Evolutionary conservation across 192 early-diverging fungal genomes (phyloP).

Genomic region (Podila epigama): DNA sequence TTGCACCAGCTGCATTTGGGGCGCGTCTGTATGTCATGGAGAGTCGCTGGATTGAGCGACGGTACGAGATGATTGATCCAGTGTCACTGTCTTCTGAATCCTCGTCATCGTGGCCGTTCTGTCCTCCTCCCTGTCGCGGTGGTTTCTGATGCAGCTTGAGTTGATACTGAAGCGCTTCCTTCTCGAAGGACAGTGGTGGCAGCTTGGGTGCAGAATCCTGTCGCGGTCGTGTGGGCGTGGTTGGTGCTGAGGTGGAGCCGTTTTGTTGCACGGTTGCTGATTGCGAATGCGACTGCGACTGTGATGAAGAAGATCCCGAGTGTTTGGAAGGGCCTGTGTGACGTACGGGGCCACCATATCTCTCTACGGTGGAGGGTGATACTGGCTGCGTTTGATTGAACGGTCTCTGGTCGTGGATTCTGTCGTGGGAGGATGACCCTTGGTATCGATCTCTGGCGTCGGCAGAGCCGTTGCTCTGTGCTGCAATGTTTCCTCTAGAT

Average conservation of each 20-base stretch:
- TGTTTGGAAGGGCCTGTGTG: background rate
- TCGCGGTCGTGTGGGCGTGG: conserved; percentile 2
- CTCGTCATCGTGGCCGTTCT: conserved; percentile 6
- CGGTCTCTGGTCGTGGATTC: background rate
- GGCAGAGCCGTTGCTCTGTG: background rate
- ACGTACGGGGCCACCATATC: background rate
- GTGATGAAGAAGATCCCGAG: background rate
- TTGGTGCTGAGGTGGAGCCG: background rate
- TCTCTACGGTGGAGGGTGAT: background rate
- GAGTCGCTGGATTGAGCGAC: conserved; percentile 33
- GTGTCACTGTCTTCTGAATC: conserved; percentile 40
- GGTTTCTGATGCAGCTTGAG: conserved; percentile 34
- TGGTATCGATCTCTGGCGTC: background rate
- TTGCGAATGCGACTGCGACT: background rate
- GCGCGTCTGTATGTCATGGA: conserved; percentile 38
- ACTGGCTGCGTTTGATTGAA: background rate
- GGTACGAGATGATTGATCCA: conserved; percentile 27
- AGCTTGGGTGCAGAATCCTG: conserved; percentile 8
- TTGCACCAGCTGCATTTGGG: background rate
- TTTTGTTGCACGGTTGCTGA: background rate
- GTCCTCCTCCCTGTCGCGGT: conserved; percentile 13
- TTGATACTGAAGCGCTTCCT: conserved; percentile 34
- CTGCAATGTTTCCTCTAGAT: background rate
- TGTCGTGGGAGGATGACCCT: too few species aligned
- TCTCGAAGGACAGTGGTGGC: conserved; percentile 5